Conservation (phyloP, 1,284 basidiomycete species). For the Cutaneotrichosporon cutaneum region DNA sequence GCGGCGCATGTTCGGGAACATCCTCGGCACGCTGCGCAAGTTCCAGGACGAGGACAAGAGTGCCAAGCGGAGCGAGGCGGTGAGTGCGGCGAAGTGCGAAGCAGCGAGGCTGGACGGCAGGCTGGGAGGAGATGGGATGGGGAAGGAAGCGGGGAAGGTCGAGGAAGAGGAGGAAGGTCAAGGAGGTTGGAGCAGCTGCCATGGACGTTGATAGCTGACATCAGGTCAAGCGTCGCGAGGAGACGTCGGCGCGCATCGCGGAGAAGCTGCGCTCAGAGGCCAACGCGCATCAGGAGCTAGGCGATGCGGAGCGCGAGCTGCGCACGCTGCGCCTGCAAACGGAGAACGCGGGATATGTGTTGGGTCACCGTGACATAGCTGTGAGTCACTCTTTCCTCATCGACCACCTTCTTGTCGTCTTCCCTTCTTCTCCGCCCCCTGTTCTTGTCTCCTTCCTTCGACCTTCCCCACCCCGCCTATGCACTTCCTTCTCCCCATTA, state of each 20-base stretch:
- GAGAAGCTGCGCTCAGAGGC: conserved; percentile 45
- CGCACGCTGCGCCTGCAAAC: conserved; percentile 37
- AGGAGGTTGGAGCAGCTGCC: neutral
- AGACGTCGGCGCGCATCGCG: conserved; percentile 45
- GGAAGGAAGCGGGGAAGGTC: neutral
- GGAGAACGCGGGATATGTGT: conserved; percentile 40
- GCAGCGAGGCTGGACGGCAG: neutral
- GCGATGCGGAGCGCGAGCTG: conserved; percentile 43
- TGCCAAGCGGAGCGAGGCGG: conserved; percentile 42
- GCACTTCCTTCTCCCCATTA: too few species aligned
- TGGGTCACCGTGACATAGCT: conserved; percentile 45
- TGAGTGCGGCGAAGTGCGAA: conserved; percentile 27
- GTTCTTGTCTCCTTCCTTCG: neutral
- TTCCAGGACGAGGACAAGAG: conserved; percentile 52
- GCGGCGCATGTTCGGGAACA: conserved; percentile 49
- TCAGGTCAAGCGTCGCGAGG: conserved; percentile 46
- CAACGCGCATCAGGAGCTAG: conserved; percentile 42
- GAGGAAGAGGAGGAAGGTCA: neutral
- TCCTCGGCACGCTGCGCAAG: conserved; percentile 50
- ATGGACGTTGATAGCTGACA: neutral
- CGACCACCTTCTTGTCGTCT: neutral
- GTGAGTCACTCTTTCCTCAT: conserved; percentile 30
- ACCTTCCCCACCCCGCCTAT: too few species aligned
- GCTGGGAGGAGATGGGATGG: neutral
- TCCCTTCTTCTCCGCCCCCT: too few species aligned